Evolutionary conservation across 148 eudicot species (phyloP), one percentile per base, ranked within the genome.

Genomic region (Camellia japonica): DNA sequence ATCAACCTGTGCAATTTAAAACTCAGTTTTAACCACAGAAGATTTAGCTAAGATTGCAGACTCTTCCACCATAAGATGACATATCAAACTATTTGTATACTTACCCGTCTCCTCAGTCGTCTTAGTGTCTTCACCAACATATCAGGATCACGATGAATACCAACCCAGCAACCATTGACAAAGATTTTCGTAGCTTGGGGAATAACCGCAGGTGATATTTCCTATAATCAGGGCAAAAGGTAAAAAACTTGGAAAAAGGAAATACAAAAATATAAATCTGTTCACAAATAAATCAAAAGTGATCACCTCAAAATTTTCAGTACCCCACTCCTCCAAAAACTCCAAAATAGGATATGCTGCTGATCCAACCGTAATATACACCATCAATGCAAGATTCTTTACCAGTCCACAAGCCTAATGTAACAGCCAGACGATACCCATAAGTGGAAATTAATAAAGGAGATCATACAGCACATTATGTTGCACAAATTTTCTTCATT

Each of bases 131-230:
- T 91, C 81, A 96, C 99, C 88, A 96, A 89, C 85, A 94, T 84
- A 71, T 94, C 97, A 44, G 98, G 99, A 84, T 96, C 97, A 19
- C 98, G 95, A 86, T 96, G 99, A 56, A 96, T 94, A 42, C 99
- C 99, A 76, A 94, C 99, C 99, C 98, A 96, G 77, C 94, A 87
- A 83, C 99, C 98, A 86, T 96, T 96, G 74, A 96, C 99, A 88
- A 96, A 96, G 78, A 94, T 96, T 81, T 96, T 96, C n/a, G n/a
- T 94, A 80, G 98, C 90, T 88, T 91, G 92, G 18, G 98, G 97
- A 81, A 96, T 96, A 49, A 94, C 98, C 73, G 94, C 97, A 61
- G 98, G 98, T 73, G 97, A 94, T 62, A 96, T 92, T 88, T 94
- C 99, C 92, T 89, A 75, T 0, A 73, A 13, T 42, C 56, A 23